A percentile compares a stretch with the other conserved stretches of the same genome.
phyloP scores from a whole-genome alignment of 1,284 basidiomycete genomes.

The Cryptococcus jaspeensis region DNA sequence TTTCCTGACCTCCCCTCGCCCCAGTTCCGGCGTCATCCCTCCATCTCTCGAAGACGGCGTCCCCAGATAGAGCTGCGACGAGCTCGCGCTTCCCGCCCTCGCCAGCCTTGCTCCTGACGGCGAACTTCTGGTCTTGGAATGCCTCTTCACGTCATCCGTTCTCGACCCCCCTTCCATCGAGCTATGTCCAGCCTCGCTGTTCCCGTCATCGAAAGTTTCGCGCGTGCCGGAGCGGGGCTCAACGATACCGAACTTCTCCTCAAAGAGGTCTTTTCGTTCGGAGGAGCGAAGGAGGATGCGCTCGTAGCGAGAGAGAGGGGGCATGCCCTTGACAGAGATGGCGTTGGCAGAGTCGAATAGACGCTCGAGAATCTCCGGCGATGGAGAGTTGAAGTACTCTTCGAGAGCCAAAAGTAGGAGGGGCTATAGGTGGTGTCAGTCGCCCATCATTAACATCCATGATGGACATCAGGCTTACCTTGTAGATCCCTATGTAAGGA shows the following conservation, averaged over 20 bases:
- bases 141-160: slow-evolving; percentile 2
- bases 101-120: slow-evolving; percentile 9
- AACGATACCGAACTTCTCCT: slow-evolving; percentile 63
- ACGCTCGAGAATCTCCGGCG: slow-evolving; percentile 79
- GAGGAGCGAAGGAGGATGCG: slow-evolving; percentile 84
- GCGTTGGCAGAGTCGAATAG: slow-evolving; percentile 91
- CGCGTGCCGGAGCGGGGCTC: slow-evolving; percentile 14
- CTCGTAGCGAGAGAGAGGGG: slow-evolving; percentile 73
- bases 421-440: slow-evolving; percentile 59
- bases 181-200: slow-evolving; percentile 8
- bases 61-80: slow-evolving; percentile 16
- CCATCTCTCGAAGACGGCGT: slow-evolving; percentile 56
- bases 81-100: slow-evolving; percentile 17
- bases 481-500: slow-evolving; percentile 97
- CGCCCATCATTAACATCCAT: not conserved
- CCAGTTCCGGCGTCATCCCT: slow-evolving; percentile 16
- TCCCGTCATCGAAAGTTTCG: slow-evolving; percentile 16
- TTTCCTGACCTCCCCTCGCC: slow-evolving; percentile 14
- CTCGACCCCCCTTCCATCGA: not conserved
- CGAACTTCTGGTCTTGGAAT: slow-evolving; percentile 12
- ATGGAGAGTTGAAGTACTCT: slow-evolving; percentile 87
- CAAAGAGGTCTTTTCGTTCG: slow-evolving; percentile 87
- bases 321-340: slow-evolving; percentile 80
- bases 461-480: slow-evolving; percentile 56
- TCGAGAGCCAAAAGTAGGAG: slow-evolving; percentile 90